Base-by-base conservation (phyloP, 2,329 filamentous ascomycete species). In the Colletotrichum sp. region DNA sequence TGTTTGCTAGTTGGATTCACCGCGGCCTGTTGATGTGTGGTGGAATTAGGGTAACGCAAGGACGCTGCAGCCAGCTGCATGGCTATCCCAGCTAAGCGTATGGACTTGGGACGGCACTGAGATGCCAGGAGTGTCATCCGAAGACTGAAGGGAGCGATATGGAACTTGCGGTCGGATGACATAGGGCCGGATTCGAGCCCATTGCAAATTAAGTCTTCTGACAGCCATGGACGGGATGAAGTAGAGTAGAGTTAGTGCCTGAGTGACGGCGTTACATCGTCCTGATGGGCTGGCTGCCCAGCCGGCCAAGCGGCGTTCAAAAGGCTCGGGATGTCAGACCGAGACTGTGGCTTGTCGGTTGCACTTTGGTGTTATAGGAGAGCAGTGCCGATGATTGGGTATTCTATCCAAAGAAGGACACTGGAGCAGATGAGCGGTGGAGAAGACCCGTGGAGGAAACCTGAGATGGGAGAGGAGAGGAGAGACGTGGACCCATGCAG, bases 81-180 rank as follows among this genome's bases (percentile, higher is more conserved):
- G 59, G 59, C 15, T n/a, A 62, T 32, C 59, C 30, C 59, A n/a
- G 26, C 59, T n/a, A 62, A 24, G 18, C n/a, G 12, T n/a, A 18
- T 32, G 26, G 59, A 34, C n/a, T 36, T 21, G 28, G 59, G 26
- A 63, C 28, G 67, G 21, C 28, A 7, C 49, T 16, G 26, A 55
- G 64, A 62, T 65, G 68, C n/a, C 60, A 30, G 49, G 34, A 21
- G n/a, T 74, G 68, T 18, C 72, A 65, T 74, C 68, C 28, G 68
- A 74, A 65, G 44, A 71, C 32, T n/a, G 57, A 55, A 59, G 13
- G 34, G 18, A 16, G 16, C 44, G 44, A 52, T 13, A 52, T 16
- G n/a, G 16, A 30, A 59, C 12, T 21, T n/a, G 10, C 16, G 16
- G 49, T 28, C 21, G 28, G 62, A 60, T 26, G 34, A 55, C 52